phyloP scores from a whole-genome alignment of 2,329 filamentous ascomycete genomes.

The Verticillium isaacii region DNA sequence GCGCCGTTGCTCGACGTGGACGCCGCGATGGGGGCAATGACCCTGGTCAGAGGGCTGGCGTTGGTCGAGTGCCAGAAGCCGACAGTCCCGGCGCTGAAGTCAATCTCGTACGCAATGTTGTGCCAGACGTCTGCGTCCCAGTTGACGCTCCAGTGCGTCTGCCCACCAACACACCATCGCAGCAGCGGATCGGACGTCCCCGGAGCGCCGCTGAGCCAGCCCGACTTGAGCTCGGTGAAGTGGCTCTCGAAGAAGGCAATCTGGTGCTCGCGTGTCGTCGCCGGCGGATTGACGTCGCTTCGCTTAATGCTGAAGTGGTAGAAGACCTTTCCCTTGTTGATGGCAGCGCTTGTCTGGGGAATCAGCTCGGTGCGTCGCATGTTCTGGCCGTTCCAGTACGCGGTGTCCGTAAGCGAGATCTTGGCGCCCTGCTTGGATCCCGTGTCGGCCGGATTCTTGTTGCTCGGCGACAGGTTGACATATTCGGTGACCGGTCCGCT shows the following conservation, averaged over 20 bases:
- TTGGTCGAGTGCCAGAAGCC: conserved; percentile 69
- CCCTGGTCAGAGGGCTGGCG: conserved; percentile 48
- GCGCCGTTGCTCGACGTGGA: conserved; percentile 61
- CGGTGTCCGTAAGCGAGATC: conserved; percentile 58
- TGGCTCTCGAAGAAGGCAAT: conserved; percentile 61
- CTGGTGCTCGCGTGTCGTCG: conserved; percentile 62
- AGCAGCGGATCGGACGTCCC: conserved; percentile 47
- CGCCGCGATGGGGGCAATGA: conserved; percentile 54
- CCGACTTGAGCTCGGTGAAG: conserved; percentile 72
- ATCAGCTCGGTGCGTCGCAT: conserved; percentile 74
- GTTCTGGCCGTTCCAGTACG: conserved; percentile 67
- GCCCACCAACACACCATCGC: conserved; percentile 59
- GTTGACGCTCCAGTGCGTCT: conserved; percentile 57
- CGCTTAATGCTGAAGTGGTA: conserved; percentile 70
- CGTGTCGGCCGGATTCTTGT: conserved; percentile 63
- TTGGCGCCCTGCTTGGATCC: conserved; percentile 61
- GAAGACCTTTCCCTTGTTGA: conserved; percentile 60
- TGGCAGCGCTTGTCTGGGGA: conserved; percentile 61
- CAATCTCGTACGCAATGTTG: conserved; percentile 70
- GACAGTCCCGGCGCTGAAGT: conserved; percentile 59
- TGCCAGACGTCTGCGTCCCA: conserved; percentile 65
- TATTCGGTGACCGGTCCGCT: conserved; percentile 49
- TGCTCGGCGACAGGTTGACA: conserved; percentile 53
- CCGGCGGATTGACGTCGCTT: conserved; percentile 54
- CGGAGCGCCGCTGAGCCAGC: conserved; percentile 47